A percentile compares a stretch with the other conserved stretches of the same genome.
Evolutionary conservation across 2,329 filamentous ascomycete genomes (phyloP).

Genomic region (Stagonosporopsis cucurbitacearum): DNA sequence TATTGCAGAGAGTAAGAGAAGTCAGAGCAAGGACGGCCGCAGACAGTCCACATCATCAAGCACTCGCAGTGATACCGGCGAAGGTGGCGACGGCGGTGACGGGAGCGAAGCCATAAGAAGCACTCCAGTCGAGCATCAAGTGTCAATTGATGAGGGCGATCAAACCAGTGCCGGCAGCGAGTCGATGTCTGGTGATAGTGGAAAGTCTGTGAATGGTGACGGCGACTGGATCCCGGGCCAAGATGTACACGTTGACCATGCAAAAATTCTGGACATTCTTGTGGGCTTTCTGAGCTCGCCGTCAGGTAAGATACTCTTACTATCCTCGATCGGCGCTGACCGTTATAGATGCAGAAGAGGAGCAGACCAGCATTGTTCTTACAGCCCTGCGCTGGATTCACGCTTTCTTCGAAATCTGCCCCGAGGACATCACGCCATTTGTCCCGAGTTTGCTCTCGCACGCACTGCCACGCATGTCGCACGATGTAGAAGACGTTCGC

Average conservation of each 20-base stretch:
- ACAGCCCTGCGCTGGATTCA: conserved; percentile 96
- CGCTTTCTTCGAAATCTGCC: conserved; percentile 94
- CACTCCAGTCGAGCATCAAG: conserved; percentile 49
- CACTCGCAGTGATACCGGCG: conserved; percentile 40
- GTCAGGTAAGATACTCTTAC: conserved; percentile 62
- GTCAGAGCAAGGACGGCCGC: conserved; percentile 68
- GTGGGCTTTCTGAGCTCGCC: conserved; percentile 87
- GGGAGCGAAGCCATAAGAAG: conserved; percentile 65
- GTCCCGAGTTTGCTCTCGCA: conserved; percentile 91
- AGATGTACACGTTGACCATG: conserved; percentile 93
- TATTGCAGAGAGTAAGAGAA: conserved; percentile 82
- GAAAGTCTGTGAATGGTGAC: conserved; percentile 63
- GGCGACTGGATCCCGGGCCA: conserved; percentile 98
- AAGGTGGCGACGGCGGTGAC: neutral
- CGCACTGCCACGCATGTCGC: conserved; percentile 91
- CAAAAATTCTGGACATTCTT: conserved; percentile 88
- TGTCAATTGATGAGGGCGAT: conserved; percentile 59
- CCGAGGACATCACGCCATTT: conserved; percentile 93
- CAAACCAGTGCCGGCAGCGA: conserved; percentile 50
- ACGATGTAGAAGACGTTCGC: conserved; percentile 85
- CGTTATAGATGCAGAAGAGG: conserved; percentile 68
- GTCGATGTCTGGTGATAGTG: conserved; percentile 45
- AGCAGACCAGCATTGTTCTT: conserved; percentile 73
- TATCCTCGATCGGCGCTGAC: conserved; percentile 20
- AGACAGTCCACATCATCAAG: conserved; percentile 73